Base-by-base conservation (phyloP, 805 yeast genomes). In the Starmerella vitae region DNA sequence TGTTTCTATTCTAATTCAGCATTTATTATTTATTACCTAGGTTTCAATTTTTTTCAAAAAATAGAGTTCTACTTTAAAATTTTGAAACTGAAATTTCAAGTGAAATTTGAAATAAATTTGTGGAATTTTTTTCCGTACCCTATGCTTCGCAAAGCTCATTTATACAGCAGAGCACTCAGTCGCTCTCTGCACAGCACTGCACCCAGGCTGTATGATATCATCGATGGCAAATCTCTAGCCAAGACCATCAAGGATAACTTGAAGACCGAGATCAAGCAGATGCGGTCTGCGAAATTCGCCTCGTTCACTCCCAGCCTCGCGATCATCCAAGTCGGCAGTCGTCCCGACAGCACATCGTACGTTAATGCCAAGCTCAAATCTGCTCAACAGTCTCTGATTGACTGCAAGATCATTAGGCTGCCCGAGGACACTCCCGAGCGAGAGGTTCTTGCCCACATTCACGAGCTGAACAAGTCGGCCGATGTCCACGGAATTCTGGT, bases 321-420 rank as follows among this genome's bases (percentile, higher is more conserved):
- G 28, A 86, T 88, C 49, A 68, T 88, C 45, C 97, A 88, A 62
- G 93, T 91, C 29, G 96, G 96, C 31, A 67, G 67, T 35, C 70
- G 96, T 48, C 93, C 93, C 12, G 98, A 88, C 59, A 84, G 95
- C 2, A 73, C 85, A 10, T 82, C 94, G 6, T 88, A 88, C 61
- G 96, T 88, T 39, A 73, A 78, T 43, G 83, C 88, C 75, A 88
- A 88, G 63, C 67, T 84, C 46, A 82, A 79, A 63, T 93, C 95
- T 9, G 94, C 94, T 15, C 64, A 69, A 35, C 83, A 81, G 45
- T 84, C 93, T 27, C 79, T 79, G 40, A 80, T 91, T 44, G 64
- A 65, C 29, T 83, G 93, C 44, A 66, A 67, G 17, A 65, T 82
- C 44, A 53, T 78, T 47, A 76, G 73, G 48, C 70, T 83, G 41